Percentiles rank a stretch among this genome's conserved stretches.
Conservation (phyloP, 345 rosid species). For the Toxicodendron radicans region DNA sequence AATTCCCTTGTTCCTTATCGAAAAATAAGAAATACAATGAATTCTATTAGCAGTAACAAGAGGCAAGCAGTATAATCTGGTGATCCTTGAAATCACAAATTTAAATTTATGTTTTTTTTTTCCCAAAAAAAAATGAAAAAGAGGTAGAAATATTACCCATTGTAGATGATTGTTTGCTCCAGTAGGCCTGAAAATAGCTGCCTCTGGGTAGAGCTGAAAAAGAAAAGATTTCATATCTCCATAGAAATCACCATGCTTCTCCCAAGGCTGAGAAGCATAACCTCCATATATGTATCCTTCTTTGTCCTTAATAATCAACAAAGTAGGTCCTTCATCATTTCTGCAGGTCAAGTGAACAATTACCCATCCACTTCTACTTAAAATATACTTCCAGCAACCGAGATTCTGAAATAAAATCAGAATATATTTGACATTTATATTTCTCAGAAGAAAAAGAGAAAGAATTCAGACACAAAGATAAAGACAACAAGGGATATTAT, state of each 20-base stretch:
- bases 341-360: conserved; percentile 54
- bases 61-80: not conserved
- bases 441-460: conserved; percentile 8
- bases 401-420: conserved; percentile 23
- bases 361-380: conserved; percentile 23
- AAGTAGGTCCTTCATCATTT: conserved; percentile 55
- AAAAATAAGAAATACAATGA: not conserved
- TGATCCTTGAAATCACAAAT: not conserved
- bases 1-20: not conserved
- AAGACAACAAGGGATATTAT: not conserved
- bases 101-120: not conserved
- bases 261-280: conserved; percentile 93
- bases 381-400: conserved; percentile 17
- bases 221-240: conserved; percentile 92
- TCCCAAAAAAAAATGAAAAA: not conserved
- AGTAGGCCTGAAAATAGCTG: conserved; percentile 73
- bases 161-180: conserved; percentile 83
- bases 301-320: conserved; percentile 73
- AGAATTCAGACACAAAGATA: not conserved
- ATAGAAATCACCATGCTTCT: conserved; percentile 77
- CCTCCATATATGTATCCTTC: conserved; percentile 85
- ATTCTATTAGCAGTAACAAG: not conserved
- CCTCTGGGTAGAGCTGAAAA: conserved; percentile 75
- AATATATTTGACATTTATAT: not conserved
- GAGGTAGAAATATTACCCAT: conserved; percentile 59